A percentile compares a stretch with the other conserved stretches of the same genome.
Evolutionary conservation across 2,329 filamentous ascomycete genomes (phyloP).

Genomic region (Cordyceps cicadae): DNA sequence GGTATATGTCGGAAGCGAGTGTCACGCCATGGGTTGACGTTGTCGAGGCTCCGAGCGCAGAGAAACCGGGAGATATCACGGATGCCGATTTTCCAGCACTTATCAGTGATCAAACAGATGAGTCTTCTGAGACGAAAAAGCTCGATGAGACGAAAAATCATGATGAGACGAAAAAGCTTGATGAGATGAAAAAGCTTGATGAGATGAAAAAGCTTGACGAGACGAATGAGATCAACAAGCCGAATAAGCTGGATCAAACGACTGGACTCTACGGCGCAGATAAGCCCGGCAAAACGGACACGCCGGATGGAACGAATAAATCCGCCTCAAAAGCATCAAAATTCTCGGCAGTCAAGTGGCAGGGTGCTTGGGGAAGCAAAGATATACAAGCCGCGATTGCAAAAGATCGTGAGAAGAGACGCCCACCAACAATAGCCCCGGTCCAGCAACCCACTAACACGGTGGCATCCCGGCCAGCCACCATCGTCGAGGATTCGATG

Average conservation of each 20-base stretch:
- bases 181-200: no score
- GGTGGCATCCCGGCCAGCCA: background rate
- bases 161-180: no score
- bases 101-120: background rate
- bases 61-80: background rate
- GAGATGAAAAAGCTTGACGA: no score
- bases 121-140: background rate
- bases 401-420: background rate
- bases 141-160: no score
- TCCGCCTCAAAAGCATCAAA: background rate
- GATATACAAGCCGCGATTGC: background rate
- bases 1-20: conserved; percentile 17
- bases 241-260: no score
- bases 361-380: conserved; percentile 1
- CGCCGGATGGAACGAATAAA: background rate
- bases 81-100: background rate
- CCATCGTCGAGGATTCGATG: background rate
- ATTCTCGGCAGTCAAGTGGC: background rate
- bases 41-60: background rate
- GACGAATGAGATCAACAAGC: no score
- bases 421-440: background rate
- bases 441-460: background rate
- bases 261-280: no score
- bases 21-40: background rate
- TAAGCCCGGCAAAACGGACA: no score